Conservation (phyloP, 208 protist species). For the Porcisia deanei region DNA sequence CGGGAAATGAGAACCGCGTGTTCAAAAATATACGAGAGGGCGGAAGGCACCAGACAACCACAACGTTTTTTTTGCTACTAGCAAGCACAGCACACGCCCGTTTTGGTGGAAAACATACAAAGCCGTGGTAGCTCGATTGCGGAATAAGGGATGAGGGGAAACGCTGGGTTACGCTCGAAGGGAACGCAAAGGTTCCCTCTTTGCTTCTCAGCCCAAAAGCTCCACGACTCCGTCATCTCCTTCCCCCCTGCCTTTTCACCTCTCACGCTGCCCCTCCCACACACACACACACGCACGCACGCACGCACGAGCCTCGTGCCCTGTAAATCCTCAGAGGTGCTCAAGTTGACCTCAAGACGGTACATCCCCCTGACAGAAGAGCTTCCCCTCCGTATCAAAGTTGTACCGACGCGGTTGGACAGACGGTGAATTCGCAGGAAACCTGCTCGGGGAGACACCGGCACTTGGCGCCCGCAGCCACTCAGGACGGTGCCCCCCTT, state of each 20-base stretch:
- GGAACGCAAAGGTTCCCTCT: neutral
- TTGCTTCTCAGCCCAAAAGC: neutral
- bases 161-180: neutral
- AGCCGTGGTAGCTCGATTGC: neutral
- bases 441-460: neutral
- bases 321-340: neutral
- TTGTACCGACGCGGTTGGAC: constrained; percentile 13
- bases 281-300: neutral
- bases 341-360: neutral
- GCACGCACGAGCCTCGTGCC: neutral
- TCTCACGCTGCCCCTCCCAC: neutral
- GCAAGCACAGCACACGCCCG: neutral
- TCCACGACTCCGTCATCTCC: no score
- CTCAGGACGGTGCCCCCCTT: neutral
- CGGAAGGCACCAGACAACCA: no score
- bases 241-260: neutral
- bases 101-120: neutral
- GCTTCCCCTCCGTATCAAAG: constrained; percentile 13
- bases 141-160: neutral
- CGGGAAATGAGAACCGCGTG: neutral
- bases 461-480: constrained; percentile 12
- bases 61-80: no score
- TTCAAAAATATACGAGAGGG: no score
- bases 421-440: neutral
- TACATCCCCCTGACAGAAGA: constrained; percentile 8